phyloP scores from a whole-genome alignment of 768 basidiomycete genomes.

The Lentinula edodes region DNA sequence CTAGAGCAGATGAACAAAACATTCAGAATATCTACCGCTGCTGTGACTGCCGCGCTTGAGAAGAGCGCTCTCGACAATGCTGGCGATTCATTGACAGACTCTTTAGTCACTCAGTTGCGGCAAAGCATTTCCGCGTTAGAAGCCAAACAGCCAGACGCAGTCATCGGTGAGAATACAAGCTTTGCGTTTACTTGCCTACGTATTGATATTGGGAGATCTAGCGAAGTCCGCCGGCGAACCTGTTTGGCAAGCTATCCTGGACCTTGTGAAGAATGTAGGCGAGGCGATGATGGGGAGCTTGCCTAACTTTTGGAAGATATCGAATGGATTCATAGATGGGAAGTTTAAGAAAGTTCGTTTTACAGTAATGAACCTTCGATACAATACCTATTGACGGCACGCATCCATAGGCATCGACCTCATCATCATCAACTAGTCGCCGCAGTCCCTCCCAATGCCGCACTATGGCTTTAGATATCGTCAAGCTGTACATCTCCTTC shows the following conservation, averaged over 20 bases:
- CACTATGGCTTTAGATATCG: conserved; percentile 83
- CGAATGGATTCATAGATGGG: conserved; percentile 87
- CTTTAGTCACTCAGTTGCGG: conserved; percentile 55
- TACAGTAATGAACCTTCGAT: not conserved
- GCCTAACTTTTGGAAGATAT: conserved; percentile 92
- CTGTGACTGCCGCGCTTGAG: conserved; percentile 53
- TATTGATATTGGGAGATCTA: conserved; percentile 22
- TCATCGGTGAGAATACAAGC: conserved; percentile 42
- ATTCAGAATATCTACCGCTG: conserved; percentile 45
- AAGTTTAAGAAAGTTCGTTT: conserved; percentile 77
- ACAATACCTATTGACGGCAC: not conserved
- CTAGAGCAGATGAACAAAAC: conserved; percentile 67
- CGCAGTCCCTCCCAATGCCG: conserved; percentile 81
- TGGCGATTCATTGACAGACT: conserved; percentile 32
- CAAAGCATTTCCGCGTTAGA: conserved; percentile 55
- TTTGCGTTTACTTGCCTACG: not conserved
- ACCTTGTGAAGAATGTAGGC: conserved; percentile 81
- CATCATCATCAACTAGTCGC: conserved; percentile 40
- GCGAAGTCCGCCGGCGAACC: conserved; percentile 69
- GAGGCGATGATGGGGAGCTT: conserved; percentile 80
- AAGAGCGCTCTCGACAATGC: conserved; percentile 30
- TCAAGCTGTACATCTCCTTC: conserved; percentile 79
- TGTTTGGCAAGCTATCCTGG: conserved; percentile 75
- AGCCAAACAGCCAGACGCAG: conserved; percentile 53
- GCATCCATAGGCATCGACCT: conserved; percentile 14